These are phyloP conservation scores for Kodamaea jinghongensis DNA, from an alignment of 805 yeast genomes.

Conservation along the genomic window DNA sequence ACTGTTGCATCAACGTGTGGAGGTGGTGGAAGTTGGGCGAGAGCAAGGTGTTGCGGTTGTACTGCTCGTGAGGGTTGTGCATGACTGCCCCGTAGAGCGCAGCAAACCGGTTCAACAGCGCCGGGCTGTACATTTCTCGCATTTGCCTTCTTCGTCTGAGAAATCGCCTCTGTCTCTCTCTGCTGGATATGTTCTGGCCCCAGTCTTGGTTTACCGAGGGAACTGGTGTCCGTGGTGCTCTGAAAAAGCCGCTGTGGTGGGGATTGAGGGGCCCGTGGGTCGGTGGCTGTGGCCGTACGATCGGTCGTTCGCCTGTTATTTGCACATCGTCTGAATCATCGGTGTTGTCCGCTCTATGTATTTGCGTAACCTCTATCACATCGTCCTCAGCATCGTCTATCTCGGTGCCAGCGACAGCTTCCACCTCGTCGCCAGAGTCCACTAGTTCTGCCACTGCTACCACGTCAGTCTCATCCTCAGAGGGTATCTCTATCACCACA, in stretches of 20 bases:
- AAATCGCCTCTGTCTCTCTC: too few relatives aligned
- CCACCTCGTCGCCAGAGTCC: too few relatives aligned
- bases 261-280: background rate
- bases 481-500: conserved; percentile 15
- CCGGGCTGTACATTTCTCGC: conserved; percentile 1
- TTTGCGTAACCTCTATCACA: conserved; percentile 22
- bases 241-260: too few relatives aligned
- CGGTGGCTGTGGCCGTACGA: conserved; percentile 7
- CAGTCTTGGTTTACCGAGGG: too few relatives aligned
- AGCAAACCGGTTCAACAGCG: conserved; percentile 4
- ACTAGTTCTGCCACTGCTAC: conserved; percentile 24
- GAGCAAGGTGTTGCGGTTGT: background rate
- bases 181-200: too few relatives aligned
- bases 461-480: conserved; percentile 21
- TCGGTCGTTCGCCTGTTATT: conserved; percentile 23
- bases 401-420: conserved; percentile 15
- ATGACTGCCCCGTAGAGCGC: conserved; percentile 6
- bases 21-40: conserved; percentile 6
- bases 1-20: conserved; percentile 5
- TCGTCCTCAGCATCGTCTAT: conserved; percentile 18
- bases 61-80: conserved; percentile 1
- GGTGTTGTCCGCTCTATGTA: conserved; percentile 10
- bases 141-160: too few relatives aligned
- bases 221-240: too few relatives aligned
- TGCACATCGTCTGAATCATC: conserved; percentile 18